Evolutionary conservation across 2,329 filamentous ascomycete genomes (phyloP).

Genomic region (Periconia sp.): DNA sequence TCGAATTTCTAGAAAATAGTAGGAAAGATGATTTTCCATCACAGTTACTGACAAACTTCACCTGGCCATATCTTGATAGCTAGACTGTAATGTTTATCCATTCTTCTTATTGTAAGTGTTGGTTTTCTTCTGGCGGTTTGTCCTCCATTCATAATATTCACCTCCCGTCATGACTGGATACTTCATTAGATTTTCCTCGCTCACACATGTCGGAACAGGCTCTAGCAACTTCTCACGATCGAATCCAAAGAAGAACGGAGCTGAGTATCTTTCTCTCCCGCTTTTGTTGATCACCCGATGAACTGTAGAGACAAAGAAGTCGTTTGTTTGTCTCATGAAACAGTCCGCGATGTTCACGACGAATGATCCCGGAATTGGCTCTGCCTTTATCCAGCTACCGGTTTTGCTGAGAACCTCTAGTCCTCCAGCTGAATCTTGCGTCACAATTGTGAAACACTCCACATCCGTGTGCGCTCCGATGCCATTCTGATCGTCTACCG

Average conservation of each 20-base stretch:
- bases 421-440: conserved; percentile 8
- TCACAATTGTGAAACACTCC: conserved; percentile 13
- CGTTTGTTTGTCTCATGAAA: conserved; percentile 62
- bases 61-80: too few relatives aligned
- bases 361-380: conserved; percentile 35
- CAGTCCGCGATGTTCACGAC: conserved; percentile 55
- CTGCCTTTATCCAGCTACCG: conserved; percentile 41
- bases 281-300: conserved; percentile 30
- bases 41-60: too few relatives aligned
- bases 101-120: not conserved
- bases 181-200: conserved; percentile 38
- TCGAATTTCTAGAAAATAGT: too few relatives aligned
- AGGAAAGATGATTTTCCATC: too few relatives aligned
- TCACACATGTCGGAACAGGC: conserved; percentile 52
- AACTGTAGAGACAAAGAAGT: conserved; percentile 58
- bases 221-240: conserved; percentile 58
- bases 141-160: conserved; percentile 35
- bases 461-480: conserved; percentile 21
- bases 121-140: conserved; percentile 6
- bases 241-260: conserved; percentile 64
- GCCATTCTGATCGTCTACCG: too few relatives aligned
- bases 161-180: conserved; percentile 43
- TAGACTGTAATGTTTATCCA: too few relatives aligned
- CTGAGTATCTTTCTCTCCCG: conserved; percentile 54
- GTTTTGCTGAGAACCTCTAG: conserved; percentile 44